phyloP scores from a whole-genome alignment of 805 yeast species.

The Suhomyces prunicola region DNA sequence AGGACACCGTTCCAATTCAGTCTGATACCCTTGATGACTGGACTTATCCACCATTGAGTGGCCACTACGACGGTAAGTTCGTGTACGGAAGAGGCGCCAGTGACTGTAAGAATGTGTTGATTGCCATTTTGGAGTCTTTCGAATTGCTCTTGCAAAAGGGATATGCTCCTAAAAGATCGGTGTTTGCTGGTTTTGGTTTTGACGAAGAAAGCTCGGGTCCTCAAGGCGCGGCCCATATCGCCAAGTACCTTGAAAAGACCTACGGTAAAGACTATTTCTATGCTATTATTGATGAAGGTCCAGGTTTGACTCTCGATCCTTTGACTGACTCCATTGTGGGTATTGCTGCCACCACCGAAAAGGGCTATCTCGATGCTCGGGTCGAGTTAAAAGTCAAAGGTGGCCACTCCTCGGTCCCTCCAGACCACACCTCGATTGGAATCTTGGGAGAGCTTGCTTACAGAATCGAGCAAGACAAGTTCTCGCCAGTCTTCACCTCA shows the following conservation, averaged over 20 bases:
- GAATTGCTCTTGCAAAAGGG: constrained; percentile 45
- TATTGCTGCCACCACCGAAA: constrained; percentile 44
- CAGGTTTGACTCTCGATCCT: constrained; percentile 33
- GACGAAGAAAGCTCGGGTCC: constrained; percentile 75
- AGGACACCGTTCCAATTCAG: constrained; percentile 79
- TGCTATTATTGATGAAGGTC: constrained; percentile 68
- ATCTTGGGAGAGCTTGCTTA: constrained; percentile 58
- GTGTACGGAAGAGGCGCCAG: constrained; percentile 77
- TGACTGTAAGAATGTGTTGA: constrained; percentile 71
- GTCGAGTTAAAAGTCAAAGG: constrained; percentile 60
- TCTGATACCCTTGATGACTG: constrained; percentile 53
- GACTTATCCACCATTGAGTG: constrained; percentile 62
- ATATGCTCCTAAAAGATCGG: constrained; percentile 59
- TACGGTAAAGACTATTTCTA: constrained; percentile 62
- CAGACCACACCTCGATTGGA: constrained; percentile 79
- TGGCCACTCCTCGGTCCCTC: constrained; percentile 81
- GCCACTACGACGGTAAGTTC: constrained; percentile 58
- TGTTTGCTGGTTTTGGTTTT: constrained; percentile 66
- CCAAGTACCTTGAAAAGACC: constrained; percentile 43
- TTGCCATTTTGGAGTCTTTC: constrained; percentile 65
- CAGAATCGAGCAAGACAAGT: constrained; percentile 56
- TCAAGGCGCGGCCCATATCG: constrained; percentile 57
- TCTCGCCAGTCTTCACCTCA: constrained; percentile 41
- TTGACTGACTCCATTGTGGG: constrained; percentile 56
- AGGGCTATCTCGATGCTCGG: constrained; percentile 44